Evolutionary conservation across 257 asterid species (phyloP), one percentile per base, ranked within the genome.

Genomic region (Plantago major): DNA sequence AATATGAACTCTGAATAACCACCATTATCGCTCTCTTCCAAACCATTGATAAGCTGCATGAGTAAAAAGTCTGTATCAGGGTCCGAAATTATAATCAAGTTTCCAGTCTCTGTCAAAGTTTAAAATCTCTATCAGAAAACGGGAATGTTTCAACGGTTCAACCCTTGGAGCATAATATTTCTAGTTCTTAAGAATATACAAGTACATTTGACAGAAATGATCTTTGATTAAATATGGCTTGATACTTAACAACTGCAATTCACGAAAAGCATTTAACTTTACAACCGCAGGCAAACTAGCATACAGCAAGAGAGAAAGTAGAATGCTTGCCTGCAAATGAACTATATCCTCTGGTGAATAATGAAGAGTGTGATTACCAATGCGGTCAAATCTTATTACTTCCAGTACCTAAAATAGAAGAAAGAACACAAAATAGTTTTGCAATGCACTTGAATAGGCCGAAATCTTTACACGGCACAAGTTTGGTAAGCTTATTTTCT

Each of bases 1-100:
- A 82, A 78, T 57, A 82, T 71, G 10, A 78, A 64, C 62, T 82
- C 88, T 5, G 88, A 76, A 70, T 76, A 78, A 46, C 76, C 66
- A 56, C 81, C 83, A 42, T 64, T 44, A 67, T 60, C 74, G 43
- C 45, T 60, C 38, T 82, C 81, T 52, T 74, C 78, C 58, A 73
- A 55, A 66, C 88, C 88, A 67, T 50, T 73, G 68, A 22, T 53
- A 22, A 79, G 46, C 84, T 82, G 82, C 77, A 74, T 26, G 18
- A 59, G 28, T 19, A 70, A 63, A 19, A 65, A 42, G 62, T 68
- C 30, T 11, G 19, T 2, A 60, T 43, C 46, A 58, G 3, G 46
- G 7, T 61, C 16, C 42, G 17, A 46, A 11, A 15, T 60, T 50
- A 53, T 17, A 16, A 28, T 19, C 19, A 14, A 47, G 6, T 47